Base-by-base conservation (phyloP, 2,329 filamentous ascomycete genomes). In the Exophiala phaeomuriformis region DNA sequence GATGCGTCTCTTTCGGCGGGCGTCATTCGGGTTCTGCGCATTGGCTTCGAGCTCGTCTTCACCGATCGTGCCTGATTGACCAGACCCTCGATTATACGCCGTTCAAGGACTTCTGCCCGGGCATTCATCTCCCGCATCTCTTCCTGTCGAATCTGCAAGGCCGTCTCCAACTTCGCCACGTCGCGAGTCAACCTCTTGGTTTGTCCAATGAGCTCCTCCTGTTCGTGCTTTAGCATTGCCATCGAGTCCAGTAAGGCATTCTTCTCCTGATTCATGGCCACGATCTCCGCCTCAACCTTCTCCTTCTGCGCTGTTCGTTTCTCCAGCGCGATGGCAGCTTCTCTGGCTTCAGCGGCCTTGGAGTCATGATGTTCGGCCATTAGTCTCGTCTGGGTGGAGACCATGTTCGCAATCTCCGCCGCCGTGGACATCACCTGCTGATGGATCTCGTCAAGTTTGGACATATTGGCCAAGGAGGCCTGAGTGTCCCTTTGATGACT, bases 61-160 rank as follows among this genome's bases (percentile, higher is more conserved):
- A 97, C 80, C 4, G 67, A 69, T 44, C 91, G 86, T 19, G 91
- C 96, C 68, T 97, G 91, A 64, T 97, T 90, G 73, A 98, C 94
- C 58, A 97, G 88, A 29, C 91, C 90, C 61, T 97, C 91, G 32
- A 98, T 75, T 62, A 98, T 95, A 29, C 93, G 84, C 49, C 90
- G 86, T 72, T 98, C 93, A 28, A 98, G 77, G 2, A 83, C 81
- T 68, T 96, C 90, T 2, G 91, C 93, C 58, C 91, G 86, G 7
- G 80, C 76, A 68, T 97, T 91, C 87, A 98, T 96, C 29, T 86
- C 79, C 43, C 88, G 83, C 55, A 98, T 81, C 71, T 97, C 93
- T 62, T 97, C 91, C 42, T 88, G 86, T 51, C 93, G 86, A 52
- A 97, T 84, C 12, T 85, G 82, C 31, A 97, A 79, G 0, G 93